Conservation (phyloP, 345 rosid species). For the Eucalyptus polyanthemos region DNA sequence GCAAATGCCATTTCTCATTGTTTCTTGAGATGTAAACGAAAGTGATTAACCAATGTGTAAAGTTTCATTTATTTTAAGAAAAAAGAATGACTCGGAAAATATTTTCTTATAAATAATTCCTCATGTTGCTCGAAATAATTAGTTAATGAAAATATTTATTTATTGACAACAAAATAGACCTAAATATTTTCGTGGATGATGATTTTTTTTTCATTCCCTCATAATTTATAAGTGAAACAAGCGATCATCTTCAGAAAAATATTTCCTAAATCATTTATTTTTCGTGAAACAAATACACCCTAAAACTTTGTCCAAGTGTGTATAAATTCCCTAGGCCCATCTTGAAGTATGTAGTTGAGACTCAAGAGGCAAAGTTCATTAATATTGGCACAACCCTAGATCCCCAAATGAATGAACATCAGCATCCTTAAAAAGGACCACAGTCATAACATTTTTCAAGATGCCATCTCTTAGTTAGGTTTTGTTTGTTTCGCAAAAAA, state of each 20-base stretch:
- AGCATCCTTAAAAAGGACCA: background rate
- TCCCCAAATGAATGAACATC: background rate
- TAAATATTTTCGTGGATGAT: background rate
- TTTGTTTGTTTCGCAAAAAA: background rate
- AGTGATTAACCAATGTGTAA: background rate
- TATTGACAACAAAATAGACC: fast-evolving
- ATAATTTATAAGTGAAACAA: background rate
- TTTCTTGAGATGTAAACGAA: background rate
- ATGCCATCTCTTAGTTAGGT: background rate
- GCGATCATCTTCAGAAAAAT: too few relatives aligned
- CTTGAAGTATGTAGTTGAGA: background rate
- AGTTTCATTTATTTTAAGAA: background rate
- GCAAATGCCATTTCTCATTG: background rate
- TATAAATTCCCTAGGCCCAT: background rate
- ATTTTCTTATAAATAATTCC: background rate
- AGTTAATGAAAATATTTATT: background rate
- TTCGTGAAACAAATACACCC: too few relatives aligned
- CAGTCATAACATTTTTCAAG: background rate
- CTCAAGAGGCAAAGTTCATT: background rate
- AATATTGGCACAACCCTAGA: background rate
- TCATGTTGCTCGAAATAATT: background rate
- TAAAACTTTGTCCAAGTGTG: background rate
- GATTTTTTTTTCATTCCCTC: background rate
- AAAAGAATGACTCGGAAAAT: fast-evolving
- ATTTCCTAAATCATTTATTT: too few relatives aligned